These are phyloP conservation scores for Cordia subcordata DNA, from an alignment of 257 asterid species.

Conservation along the genomic window DNA sequence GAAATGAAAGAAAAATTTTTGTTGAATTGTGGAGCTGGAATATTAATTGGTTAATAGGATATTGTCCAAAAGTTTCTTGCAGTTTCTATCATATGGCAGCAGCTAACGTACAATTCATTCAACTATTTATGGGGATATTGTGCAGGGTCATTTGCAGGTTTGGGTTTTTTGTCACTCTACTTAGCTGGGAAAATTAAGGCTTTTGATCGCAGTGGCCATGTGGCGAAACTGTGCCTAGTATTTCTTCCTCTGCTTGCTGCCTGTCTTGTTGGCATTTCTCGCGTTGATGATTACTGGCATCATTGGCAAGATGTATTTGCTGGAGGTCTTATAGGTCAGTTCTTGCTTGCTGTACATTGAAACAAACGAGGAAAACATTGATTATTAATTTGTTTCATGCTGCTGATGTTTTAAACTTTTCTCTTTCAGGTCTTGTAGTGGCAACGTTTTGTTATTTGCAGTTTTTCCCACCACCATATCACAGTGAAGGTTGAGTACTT, in stretches of 20 bases:
- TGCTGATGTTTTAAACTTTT: not conserved
- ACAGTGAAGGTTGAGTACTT: slow-evolving; percentile 40
- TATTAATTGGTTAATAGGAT: no score
- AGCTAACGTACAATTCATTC: no score
- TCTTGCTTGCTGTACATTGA: not conserved
- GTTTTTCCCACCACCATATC: slow-evolving; percentile 85
- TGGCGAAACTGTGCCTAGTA: slow-evolving; percentile 65
- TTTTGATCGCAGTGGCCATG: slow-evolving; percentile 72
- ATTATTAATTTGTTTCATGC: not conserved
- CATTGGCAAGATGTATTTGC: slow-evolving; percentile 97
- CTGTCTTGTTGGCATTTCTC: slow-evolving; percentile 76
- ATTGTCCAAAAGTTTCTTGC: not conserved
- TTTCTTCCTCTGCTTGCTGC: slow-evolving; percentile 72
- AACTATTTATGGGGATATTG: not conserved
- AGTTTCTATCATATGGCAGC: not conserved
- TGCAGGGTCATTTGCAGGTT: slow-evolving; percentile 95
- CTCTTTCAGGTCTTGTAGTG: slow-evolving; percentile 49
- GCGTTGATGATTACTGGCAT: slow-evolving; percentile 96
- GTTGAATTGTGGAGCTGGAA: no score
- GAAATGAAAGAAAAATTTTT: no score
- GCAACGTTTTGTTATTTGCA: slow-evolving; percentile 79
- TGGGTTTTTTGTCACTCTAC: slow-evolving; percentile 68
- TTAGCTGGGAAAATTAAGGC: slow-evolving; percentile 74
- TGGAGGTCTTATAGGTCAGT: slow-evolving; percentile 72
- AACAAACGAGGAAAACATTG: not conserved